Conservation (phyloP, 495 filamentous ascomycete species). For the Collariella sp. region DNA sequence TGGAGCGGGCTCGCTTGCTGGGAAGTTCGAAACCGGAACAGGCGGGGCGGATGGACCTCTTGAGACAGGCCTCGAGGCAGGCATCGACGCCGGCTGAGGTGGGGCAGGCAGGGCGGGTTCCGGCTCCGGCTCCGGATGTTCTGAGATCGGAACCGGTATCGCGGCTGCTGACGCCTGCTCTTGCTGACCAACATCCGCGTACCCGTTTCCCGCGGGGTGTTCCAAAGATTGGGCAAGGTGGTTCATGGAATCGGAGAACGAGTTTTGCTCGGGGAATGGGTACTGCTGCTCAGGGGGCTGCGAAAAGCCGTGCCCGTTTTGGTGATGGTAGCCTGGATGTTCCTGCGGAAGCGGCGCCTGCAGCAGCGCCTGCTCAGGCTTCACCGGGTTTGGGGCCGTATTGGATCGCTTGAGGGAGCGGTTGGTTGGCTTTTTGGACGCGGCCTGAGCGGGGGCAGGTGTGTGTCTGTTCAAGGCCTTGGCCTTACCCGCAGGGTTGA, state of each 20-base stretch:
- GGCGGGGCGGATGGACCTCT: neutral
- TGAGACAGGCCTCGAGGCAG: constrained; percentile 19
- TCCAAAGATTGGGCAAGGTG: neutral
- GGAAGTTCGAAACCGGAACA: neutral
- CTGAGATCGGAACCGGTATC: constrained; percentile 8
- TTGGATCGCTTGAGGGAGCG: constrained; percentile 21
- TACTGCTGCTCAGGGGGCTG: neutral
- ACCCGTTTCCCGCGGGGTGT: neutral
- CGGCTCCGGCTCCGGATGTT: constrained; percentile 12
- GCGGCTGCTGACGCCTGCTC: neutral
- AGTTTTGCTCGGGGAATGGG: neutral
- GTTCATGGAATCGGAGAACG: neutral
- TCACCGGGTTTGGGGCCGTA: constrained; percentile 18
- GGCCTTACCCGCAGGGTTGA: constrained; percentile 29
- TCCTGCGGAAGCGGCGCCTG: constrained; percentile 1
- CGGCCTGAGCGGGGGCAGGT: constrained; percentile 3
- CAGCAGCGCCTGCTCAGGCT: constrained; percentile 11
- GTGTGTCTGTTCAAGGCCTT: constrained; percentile 20
- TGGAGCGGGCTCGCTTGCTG: constrained; percentile 18
- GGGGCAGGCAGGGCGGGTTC: constrained; percentile 4
- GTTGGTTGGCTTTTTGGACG: constrained; percentile 9
- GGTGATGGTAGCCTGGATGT: neutral
- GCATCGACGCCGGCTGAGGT: constrained; percentile 4
- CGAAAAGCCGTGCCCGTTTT: neutral
- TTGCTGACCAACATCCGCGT: neutral